These are phyloP conservation scores for Mucor mucedo DNA, from an alignment of 371 early-diverging fungal species.

Conservation along the genomic window DNA sequence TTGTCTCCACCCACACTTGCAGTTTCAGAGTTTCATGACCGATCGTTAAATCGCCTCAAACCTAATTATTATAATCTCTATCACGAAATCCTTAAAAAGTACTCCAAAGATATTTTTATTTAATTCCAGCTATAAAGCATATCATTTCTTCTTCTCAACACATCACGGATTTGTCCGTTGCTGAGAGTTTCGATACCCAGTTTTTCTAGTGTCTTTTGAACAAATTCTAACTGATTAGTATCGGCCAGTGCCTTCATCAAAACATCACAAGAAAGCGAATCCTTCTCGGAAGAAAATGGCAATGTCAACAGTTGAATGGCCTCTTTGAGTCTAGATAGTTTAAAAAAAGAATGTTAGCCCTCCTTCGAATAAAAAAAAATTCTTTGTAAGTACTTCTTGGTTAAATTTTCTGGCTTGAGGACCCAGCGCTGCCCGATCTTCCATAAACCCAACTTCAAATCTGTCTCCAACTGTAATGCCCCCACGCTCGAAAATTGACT, in stretches of 20 bases:
- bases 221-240: conserved; percentile 21
- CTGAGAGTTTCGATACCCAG: conserved; percentile 47
- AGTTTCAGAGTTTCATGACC: too few relatives aligned
- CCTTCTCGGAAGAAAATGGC: conserved; percentile 32
- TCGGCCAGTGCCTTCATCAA: conserved; percentile 53
- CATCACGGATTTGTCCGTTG: conserved; percentile 44
- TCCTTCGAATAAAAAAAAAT: background rate
- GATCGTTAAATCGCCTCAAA: too few relatives aligned
- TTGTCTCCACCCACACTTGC: too few relatives aligned
- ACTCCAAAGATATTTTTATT: conserved; percentile 7
- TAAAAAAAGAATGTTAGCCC: background rate
- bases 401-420: conserved; percentile 62
- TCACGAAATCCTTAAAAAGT: too few relatives aligned
- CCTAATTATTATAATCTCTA: too few relatives aligned
- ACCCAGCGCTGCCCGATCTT: conserved; percentile 56
- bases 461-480: conserved; percentile 56
- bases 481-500: conserved; percentile 64
- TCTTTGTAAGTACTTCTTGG: conserved; percentile 35
- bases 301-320: conserved; percentile 46
- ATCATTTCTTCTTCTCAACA: conserved; percentile 51
- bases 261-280: conserved; percentile 36
- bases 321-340: conserved; percentile 42
- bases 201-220: conserved; percentile 36
- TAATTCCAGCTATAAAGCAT: conserved; percentile 39
- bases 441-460: conserved; percentile 65